Evolutionary conservation across 768 basidiomycete genomes (phyloP).

Genomic region (Mycena metata): DNA sequence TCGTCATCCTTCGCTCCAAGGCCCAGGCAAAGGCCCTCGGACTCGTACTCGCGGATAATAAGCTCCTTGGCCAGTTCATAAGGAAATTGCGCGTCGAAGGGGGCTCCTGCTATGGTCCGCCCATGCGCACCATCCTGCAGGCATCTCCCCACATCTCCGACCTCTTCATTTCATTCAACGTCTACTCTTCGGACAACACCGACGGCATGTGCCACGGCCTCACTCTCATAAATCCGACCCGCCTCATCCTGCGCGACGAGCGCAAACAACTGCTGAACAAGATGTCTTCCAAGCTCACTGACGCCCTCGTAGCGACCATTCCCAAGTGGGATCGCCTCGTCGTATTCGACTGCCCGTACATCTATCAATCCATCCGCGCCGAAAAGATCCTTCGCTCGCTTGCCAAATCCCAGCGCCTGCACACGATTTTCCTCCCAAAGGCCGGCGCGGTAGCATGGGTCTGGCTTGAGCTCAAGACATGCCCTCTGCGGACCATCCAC

Average conservation of each 20-base stretch:
- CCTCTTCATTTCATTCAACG: constrained; percentile 12
- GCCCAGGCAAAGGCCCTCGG: neutral
- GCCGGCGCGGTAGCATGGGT: neutral
- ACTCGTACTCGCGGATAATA: neutral
- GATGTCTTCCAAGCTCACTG: neutral
- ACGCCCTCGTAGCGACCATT: neutral
- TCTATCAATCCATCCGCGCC: neutral
- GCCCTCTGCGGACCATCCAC: constrained; percentile 13
- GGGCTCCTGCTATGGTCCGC: neutral
- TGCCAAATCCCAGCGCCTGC: neutral
- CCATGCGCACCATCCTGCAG: neutral
- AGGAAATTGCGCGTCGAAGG: neutral
- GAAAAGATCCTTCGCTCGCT: neutral
- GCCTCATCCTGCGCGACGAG: constrained; percentile 11
- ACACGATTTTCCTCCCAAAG: constrained; percentile 1
- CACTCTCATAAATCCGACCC: constrained; percentile 16
- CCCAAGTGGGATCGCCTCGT: constrained; percentile 22
- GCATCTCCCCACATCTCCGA: neutral
- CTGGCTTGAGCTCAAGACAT: neutral
- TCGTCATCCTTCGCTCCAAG: constrained; percentile 45
- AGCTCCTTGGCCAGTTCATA: neutral
- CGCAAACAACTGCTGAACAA: constrained; percentile 2
- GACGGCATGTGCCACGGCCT: constrained; percentile 25
- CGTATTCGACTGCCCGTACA: neutral
- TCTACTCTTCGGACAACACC: constrained; percentile 23